Base-by-base conservation (phyloP, 306 rosid genomes). In the Abrus precatorius region DNA sequence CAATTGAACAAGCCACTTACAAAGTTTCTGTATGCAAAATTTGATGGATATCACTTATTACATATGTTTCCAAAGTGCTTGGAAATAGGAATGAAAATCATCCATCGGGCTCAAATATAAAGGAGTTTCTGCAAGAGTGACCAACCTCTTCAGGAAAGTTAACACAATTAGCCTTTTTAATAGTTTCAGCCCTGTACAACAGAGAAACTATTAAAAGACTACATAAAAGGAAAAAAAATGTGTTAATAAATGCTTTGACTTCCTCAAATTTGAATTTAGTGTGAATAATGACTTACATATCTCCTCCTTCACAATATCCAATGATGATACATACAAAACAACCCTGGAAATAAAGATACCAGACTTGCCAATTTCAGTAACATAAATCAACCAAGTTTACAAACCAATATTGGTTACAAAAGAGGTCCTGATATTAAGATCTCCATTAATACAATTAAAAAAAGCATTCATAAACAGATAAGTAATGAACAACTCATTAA, bases 1-100 rank as follows among this genome's bases (percentile, higher is more conserved):
- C 84, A 95, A 97, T 79, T 95, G 97, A 76, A 95, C 99, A 13
- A 95, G 97, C 99, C 99, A 95, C 86, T 89, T 91, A 78, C 98
- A 95, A 72, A 95, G 96, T 78, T 89, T 95, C 98, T 95, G 86
- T 13, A 61, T n/a, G 53, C 49, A 84, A 13, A 80, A 44, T 61
- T 71, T 66, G 10, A 53, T 7, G 34, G 13, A 76, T 61, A 64
- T 33, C 84, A 72, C 47, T 53, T 33, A 80, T 34, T 56, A 50
- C 32, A 47, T 28, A 1, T 34, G 64, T 36, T 50, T 65, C 30
- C 43, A 29, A 66, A 56, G 76, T 56, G 56, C 63, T 49, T 8
- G 75, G 49, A 75, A 55, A 55, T 70, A 20, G 45, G 14, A 80
- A 12, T 63, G 73, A 56, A 86, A 70, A 71, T 9, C 74, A 78